Evolutionary conservation across 129 eudicot species (phyloP), one percentile per base, ranked within the genome.

Genomic region (Flaveria linearis): DNA sequence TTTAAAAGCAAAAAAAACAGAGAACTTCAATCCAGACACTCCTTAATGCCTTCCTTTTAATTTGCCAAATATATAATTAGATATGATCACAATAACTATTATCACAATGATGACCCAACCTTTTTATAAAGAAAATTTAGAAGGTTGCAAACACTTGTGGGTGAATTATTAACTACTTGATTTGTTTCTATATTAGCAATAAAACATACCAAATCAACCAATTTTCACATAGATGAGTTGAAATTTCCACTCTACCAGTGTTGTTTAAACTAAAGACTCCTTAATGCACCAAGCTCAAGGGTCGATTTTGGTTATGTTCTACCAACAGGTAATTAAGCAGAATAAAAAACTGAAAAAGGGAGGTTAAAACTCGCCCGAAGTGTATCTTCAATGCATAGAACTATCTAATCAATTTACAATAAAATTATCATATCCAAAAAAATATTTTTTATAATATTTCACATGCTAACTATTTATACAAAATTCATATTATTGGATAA

Each of bases 241-340:
- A 25, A 60, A 60, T 11, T 25, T 12, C 14, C 28, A 8, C 16
- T 58, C 65, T 58, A 25, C 3, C 11, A 60, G 66, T 23, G 66
- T 23, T 60, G 66, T 60, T 60, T 10, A 60, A 60, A 25, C 66
- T 36, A 60, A 16, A 61, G 67, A 63, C 20, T 15, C 20, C 69
- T 14, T 46, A 63, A 12, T 23, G 26, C 41, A 11, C 67, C 67
- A 60, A 60, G 67, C 45, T 30, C 69, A 63, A 26, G 69, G 45
- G 45, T 63, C 22, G 22, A 30, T 13, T 14, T 13, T 10, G 20
- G 9, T 63, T 28, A 30, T 63, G 20, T 5, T 28, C 28, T 61
- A 61, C 11, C 18, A 23, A 28, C 17, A 15, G 22, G 43, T 61
- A 43, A 63, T 6, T 9, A 9, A 14, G 69, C 8, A 26, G 23